These are phyloP conservation scores for Lithohypha guttulata DNA, from an alignment of 2,329 filamentous ascomycete species.

Conservation along the genomic window DNA sequence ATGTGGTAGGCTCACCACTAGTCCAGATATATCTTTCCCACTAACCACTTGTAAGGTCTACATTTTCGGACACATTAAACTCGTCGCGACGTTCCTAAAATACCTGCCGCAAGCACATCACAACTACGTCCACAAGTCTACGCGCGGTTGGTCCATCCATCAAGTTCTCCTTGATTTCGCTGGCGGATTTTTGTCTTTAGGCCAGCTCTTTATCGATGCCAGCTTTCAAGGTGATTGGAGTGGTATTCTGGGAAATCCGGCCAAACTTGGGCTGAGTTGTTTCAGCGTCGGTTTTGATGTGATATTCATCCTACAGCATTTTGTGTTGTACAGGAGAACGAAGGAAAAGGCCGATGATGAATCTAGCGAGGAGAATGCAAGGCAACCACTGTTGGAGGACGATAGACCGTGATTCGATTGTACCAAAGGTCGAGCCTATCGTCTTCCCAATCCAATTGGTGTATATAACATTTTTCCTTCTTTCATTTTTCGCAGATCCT, in stretches of 20 bases:
- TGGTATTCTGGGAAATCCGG: slow-evolving; percentile 79
- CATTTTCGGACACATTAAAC: slow-evolving; percentile 75
- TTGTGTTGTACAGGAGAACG: slow-evolving; percentile 68
- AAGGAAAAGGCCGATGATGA: too few relatives aligned
- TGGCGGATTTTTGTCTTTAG: slow-evolving; percentile 70
- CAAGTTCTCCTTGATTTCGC: slow-evolving; percentile 75
- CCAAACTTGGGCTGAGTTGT: slow-evolving; percentile 79
- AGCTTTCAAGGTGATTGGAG: slow-evolving; percentile 78
- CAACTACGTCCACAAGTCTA: slow-evolving; percentile 78
- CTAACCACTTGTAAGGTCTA: slow-evolving; percentile 38
- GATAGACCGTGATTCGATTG: too few relatives aligned
- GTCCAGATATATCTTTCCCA: slow-evolving; percentile 32
- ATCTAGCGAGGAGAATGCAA: too few relatives aligned
- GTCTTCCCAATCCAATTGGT: too few relatives aligned
- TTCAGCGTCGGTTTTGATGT: slow-evolving; percentile 77
- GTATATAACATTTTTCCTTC: too few relatives aligned
- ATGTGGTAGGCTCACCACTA: slow-evolving; percentile 42
- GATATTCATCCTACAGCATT: slow-evolving; percentile 83
- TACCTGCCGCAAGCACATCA: slow-evolving; percentile 77
- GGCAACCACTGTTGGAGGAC: too few relatives aligned
- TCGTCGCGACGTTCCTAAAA: slow-evolving; percentile 80
- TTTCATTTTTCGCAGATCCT: too few relatives aligned
- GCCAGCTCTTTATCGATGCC: slow-evolving; percentile 75
- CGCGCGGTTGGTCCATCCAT: slow-evolving; percentile 74
- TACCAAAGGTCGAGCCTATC: too few relatives aligned